Conservation (phyloP, 805 yeast genomes). For the Kregervanrija fluxuum region DNA sequence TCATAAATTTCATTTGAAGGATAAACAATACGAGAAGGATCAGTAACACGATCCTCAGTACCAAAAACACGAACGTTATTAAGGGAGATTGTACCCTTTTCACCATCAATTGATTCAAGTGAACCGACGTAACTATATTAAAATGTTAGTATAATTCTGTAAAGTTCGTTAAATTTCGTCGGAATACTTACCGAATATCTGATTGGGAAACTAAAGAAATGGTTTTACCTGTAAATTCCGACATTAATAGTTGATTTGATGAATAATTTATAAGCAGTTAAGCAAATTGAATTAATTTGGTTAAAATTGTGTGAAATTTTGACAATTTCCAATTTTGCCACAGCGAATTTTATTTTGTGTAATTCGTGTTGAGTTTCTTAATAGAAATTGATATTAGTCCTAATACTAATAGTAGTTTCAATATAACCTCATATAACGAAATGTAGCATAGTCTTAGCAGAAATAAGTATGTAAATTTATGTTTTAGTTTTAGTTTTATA, state of each 20-base stretch:
- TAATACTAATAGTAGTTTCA: too few species aligned
- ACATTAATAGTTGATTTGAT: slow-evolving; percentile 46
- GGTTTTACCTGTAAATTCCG: slow-evolving; percentile 87
- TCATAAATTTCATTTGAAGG: slow-evolving; percentile 62
- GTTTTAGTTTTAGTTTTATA: too few species aligned
- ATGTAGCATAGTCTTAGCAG: too few species aligned
- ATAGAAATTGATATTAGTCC: too few species aligned
- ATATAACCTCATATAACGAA: too few species aligned
- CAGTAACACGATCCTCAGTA: slow-evolving; percentile 80
- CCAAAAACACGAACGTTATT: slow-evolving; percentile 77
- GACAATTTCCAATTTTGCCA: too few species aligned
- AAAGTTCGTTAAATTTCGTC: not conserved
- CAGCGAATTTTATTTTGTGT: too few species aligned
- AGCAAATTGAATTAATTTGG: too few species aligned
- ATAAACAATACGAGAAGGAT: slow-evolving; percentile 67
- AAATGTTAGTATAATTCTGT: not conserved
- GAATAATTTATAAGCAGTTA: not conserved
- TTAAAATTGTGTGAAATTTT: too few species aligned
- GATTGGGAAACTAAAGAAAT: slow-evolving; percentile 74
- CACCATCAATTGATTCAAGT: slow-evolving; percentile 83
- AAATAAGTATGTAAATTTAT: too few species aligned
- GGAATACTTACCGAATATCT: slow-evolving; percentile 46
- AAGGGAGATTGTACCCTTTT: slow-evolving; percentile 82
- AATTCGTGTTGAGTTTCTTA: too few species aligned
- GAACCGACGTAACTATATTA: slow-evolving; percentile 73